These are phyloP conservation scores for Cyberlindnera nakhonratchasimensis DNA, from an alignment of 805 yeast genomes.

Conservation along the genomic window DNA sequence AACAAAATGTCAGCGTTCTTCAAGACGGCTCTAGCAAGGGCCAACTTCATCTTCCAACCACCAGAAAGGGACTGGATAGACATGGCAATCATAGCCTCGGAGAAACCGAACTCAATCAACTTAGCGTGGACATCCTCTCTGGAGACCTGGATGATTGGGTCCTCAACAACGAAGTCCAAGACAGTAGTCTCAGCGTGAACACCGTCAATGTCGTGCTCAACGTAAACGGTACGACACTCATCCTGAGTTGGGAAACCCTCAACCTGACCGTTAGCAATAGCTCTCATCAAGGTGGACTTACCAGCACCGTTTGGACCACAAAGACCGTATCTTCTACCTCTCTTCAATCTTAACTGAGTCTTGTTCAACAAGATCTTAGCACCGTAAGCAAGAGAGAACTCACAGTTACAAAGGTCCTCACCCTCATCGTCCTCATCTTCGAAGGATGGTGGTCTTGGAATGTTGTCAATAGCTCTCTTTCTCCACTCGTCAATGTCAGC, in stretches of 20 bases:
- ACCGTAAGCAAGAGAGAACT: conserved; percentile 99
- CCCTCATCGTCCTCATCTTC: conserved; percentile 98
- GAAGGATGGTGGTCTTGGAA: conserved; percentile 92
- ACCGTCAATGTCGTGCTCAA: conserved; percentile 99
- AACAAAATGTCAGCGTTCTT: conserved; percentile 96
- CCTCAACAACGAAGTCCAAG: conserved; percentile 83
- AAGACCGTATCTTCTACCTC: conserved; percentile 98
- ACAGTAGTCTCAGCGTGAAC: conserved; percentile 95
- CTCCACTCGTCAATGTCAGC: conserved; percentile 91
- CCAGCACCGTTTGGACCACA: conserved; percentile 99
- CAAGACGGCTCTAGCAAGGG: conserved; percentile 98
- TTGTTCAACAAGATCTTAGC: conserved; percentile 99
- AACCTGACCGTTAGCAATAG: conserved; percentile 96
- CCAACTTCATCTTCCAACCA: conserved; percentile 99
- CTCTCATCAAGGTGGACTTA: conserved; percentile 98
- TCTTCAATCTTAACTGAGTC: conserved; percentile 97
- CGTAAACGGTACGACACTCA: conserved; percentile 98
- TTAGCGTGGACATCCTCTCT: conserved; percentile 67
- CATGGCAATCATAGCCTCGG: conserved; percentile 89
- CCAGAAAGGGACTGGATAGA: conserved; percentile 97
- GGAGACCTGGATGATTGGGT: conserved; percentile 59
- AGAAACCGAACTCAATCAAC: conserved; percentile 87
- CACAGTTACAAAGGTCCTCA: conserved; percentile 99
- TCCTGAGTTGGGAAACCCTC: conserved; percentile 99
- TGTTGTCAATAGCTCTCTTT: conserved; percentile 95